phyloP scores from a whole-genome alignment of 352 stramenopile genomes.

The Saprolegnia diclina region DNA sequence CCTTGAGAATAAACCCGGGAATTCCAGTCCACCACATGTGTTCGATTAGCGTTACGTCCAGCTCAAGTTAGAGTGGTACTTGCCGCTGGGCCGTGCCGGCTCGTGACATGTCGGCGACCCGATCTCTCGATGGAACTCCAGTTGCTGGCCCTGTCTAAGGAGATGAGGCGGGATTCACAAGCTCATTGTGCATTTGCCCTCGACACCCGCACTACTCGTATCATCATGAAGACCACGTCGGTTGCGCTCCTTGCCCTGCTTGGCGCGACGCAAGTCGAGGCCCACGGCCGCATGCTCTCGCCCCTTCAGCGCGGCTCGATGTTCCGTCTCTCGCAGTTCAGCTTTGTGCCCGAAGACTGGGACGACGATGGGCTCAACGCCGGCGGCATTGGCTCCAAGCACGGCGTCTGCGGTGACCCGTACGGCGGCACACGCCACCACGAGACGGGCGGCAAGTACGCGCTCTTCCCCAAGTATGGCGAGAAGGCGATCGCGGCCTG shows the following conservation, averaged over 20 bases:
- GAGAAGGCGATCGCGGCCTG: neutral
- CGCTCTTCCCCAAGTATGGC: neutral
- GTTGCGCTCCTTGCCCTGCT: neutral
- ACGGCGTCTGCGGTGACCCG: constrained; percentile 3
- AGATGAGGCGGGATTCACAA: neutral
- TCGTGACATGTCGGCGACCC: neutral
- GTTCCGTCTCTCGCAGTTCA: neutral
- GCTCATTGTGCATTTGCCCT: neutral
- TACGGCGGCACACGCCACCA: neutral
- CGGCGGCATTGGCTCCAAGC: constrained; percentile 5
- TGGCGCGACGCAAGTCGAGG: neutral
- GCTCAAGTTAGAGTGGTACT: neutral
- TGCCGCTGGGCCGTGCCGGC: neutral
- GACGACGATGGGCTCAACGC: constrained; percentile 11
- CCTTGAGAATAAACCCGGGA: neutral
- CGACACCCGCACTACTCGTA: too few relatives aligned
- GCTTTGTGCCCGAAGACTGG: constrained; percentile 4
- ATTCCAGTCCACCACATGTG: neutral
- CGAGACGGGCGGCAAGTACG: constrained; percentile 8
- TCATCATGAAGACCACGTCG: neutral
- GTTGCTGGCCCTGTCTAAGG: neutral
- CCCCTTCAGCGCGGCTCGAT: neutral
- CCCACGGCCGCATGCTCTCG: neutral
- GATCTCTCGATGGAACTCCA: neutral
- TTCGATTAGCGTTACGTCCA: neutral